These are phyloP conservation scores for Alternaria postmessia DNA, from an alignment of 2,329 filamentous ascomycete genomes.

Conservation along the genomic window DNA sequence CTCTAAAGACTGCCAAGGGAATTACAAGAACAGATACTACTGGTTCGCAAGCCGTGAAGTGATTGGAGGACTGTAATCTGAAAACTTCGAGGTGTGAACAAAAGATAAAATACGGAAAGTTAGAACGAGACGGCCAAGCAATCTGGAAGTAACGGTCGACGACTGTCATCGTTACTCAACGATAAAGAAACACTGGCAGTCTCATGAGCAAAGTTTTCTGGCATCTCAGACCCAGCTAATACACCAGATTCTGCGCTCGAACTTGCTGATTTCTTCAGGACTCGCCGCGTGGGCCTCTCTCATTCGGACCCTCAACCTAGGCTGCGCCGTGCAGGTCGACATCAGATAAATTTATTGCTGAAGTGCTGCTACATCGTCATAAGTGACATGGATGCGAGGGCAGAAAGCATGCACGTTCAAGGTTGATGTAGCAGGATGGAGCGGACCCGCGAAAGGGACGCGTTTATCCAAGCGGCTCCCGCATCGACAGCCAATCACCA, in stretches of 20 bases:
- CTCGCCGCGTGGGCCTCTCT: background rate
- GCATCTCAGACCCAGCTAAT: background rate
- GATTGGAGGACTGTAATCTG: background rate
- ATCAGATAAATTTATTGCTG: background rate
- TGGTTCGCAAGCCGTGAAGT: background rate
- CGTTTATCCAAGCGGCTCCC: background rate
- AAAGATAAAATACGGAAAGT: background rate
- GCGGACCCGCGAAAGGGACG: constrained; percentile 1
- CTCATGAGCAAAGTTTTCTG: background rate
- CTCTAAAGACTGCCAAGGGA: background rate
- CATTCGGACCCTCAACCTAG: background rate
- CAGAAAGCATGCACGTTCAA: background rate
- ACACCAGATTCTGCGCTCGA: background rate
- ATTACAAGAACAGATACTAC: background rate
- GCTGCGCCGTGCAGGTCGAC: background rate
- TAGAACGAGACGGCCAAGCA: background rate
- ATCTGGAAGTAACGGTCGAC: background rate
- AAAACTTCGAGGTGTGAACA: background rate
- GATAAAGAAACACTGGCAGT: background rate
- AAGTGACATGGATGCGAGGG: background rate
- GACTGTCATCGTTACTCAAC: background rate
- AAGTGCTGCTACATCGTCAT: background rate
- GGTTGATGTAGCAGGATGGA: background rate
- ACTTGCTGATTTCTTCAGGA: background rate
- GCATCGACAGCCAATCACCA: constrained; percentile 1